Evolutionary conservation across 2,329 filamentous ascomycete genomes (phyloP), one percentile per base, ranked within the genome.

Genomic region (Alternaria ventricosa): DNA sequence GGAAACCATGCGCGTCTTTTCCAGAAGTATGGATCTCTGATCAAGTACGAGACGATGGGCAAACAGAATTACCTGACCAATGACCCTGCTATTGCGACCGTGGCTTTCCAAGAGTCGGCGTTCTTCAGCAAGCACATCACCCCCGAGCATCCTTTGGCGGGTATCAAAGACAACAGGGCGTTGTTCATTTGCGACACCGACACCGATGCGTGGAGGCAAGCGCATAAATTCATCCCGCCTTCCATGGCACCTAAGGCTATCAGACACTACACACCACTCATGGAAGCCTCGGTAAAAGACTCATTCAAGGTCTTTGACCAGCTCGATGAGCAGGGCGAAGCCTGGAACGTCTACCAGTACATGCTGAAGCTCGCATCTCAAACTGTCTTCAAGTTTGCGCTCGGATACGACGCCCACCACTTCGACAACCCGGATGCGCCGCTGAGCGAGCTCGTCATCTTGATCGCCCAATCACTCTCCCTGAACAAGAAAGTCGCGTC

Each of bases 221-320:
- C 64, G 9, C 66, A 68, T 36, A 68, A 68, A 53, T 66, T 66
- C 44, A 59, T 68, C 9, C 66, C 66, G 18, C 66, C 66, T 13
- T 60, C 60, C 20, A 53, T 68, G 55, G 56, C 57, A n/a, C 63
- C 63, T 10, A 61, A 64, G 20, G 66, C 66, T 5, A 50, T 68
- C 13, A 55, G 61, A 11, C 66, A 68, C 25, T 68, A 68, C 45
- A 64, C 66, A 7, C 66, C 66, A 5, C 13, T 64, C 0, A 68
- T 68, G 61, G 55, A 64, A 50, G 61, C 55, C 2, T 61, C 51
- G 2, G 61, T 68, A 2, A 60, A 68, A 13, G 64, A 64, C 41
- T 60, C 61, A 1, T 68, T 64, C 61, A 66, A 66, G 25, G 66
- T 68, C 6, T 68, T 68, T n/a, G 66, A 68, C 25, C 20, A 66